Evolutionary conservation across 2,329 filamentous ascomycete species (phyloP), one percentile per base, ranked within the genome.

Genomic region (Dactylellina haptotyla): DNA sequence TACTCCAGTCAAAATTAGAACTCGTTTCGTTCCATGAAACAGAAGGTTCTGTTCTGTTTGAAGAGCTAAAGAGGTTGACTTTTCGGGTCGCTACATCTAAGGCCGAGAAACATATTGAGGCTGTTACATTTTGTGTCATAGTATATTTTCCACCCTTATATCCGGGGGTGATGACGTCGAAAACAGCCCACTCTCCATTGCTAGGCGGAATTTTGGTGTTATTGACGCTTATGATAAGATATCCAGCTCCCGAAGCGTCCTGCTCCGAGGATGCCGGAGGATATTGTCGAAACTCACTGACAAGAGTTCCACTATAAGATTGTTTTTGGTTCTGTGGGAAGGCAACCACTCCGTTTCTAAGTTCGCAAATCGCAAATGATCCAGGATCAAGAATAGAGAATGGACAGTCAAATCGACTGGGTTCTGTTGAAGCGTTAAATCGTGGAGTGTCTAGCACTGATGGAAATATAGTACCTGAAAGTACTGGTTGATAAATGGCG

Each of bases 381-480:
- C 20, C 25, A 1, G 8, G 20, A 6, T n/a, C n/a, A n/a, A 2
- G 6, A 1, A 26, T 18, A 20, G 62, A 56, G n/a, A 23, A 56
- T 10, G 62, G 62, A 10, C 59, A 64, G 30, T 64, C 59, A 32
- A 64, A 64, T 5, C 32, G 9, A 20, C 20, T 41, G 4, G 59
- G 59, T 6, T 26, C 28, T 10, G 43, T 23, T 2, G 59, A 54
- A 14, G 59, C 59, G 34, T 64, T 64, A 34, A 64, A 46, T 20
- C 59, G 12, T 1, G 59, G 59, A 25, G 46, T 64, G 34, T 53
- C 14, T n/a, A n/a, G n/a, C 4, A 54, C 4, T 25, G 46, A 54
- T 23, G 46, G 34, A 6, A 25, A 16, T 5, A 64, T 48, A 9
- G 25, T 54, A 16, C 59, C 48, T 9, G 16, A 18, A n/a, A 64